Base-by-base conservation (phyloP, 1,139 yeast species). In the Candida neerlandica region DNA sequence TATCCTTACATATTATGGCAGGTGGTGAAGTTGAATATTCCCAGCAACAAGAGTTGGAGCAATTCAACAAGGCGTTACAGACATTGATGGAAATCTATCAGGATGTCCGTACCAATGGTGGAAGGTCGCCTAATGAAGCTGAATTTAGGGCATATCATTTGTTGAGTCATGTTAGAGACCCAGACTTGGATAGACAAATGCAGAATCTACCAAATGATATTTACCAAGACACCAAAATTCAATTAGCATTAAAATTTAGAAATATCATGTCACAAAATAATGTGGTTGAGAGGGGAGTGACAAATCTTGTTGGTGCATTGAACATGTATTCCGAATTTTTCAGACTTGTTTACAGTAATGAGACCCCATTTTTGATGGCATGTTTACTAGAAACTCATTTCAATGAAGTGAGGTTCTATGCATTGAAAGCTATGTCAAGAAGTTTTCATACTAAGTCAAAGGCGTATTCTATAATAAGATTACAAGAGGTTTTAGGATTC, bases 41-140 rank as follows among this genome's bases (percentile, higher is more conserved):
- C 6, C 89, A 89, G 58, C 99, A 95, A 64, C 99, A 94, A 64
- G 99, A 95, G 67, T 64, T 94, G 34, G 99, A 95, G 64, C 99
- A 95, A 64, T 80, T 94, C 62, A 91, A 90, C 63, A 95, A 95
- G 63, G 89, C 97, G 0, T 67, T 95, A 41, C 97, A 94, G 61
- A 89, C 99, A 0, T 73, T 95, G 37, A 80, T 89, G 15, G 97
- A 95, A 64, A 88, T 91, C 59, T 95, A 95, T 61, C 83, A 84
- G 50, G 96, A 89, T 59, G 85, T 87, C 9, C 72, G 96, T 43
- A 80, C 84, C 38, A 78, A 80, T 53, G 94, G 91, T 1, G 84
- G 89, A 0, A 62, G 52, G 15, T 81, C 89, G 48, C 91, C 95
- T 0, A 87, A 88, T 58, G 99, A 95, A 67, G 89, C 98, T 0